Conservation (phyloP, 139 green algal species). For the Micromonas pusilla region DNA sequence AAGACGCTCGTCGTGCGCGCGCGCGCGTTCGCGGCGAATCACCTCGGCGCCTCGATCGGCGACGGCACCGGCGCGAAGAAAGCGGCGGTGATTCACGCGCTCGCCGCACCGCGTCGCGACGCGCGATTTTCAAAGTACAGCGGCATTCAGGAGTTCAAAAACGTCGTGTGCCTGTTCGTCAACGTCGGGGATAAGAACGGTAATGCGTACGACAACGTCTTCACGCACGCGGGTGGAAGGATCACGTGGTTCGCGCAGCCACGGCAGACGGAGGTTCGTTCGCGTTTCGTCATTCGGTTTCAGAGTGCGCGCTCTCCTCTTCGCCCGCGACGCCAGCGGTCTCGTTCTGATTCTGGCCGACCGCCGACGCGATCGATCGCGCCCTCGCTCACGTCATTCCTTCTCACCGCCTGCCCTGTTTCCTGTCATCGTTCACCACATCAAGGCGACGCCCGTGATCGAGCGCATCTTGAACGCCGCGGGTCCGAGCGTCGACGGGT, state of each 20-base stretch:
- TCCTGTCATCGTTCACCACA: too few species aligned
- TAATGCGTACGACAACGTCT: slow-evolving; percentile 25
- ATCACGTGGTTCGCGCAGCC: slow-evolving; percentile 25
- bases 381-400: too few species aligned
- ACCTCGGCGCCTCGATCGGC: neutral
- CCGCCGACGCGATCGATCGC: too few species aligned
- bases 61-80: neutral
- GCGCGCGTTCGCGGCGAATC: neutral
- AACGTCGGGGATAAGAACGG: slow-evolving; percentile 23
- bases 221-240: neutral
- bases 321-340: too few species aligned
- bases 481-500: neutral
- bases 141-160: slow-evolving; percentile 19
- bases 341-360: too few species aligned
- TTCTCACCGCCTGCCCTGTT: too few species aligned
- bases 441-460: neutral
- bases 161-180: slow-evolving; percentile 12
- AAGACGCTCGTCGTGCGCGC: neutral
- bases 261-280: slow-evolving; percentile 1
- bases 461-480: neutral
- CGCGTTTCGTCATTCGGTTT: too few species aligned
- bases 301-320: too few species aligned
- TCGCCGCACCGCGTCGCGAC: neutral
- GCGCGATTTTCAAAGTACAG: slow-evolving; percentile 2
- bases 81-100: slow-evolving; percentile 6